Conservation (phyloP, 1,284 basidiomycete species). For the Rhodotorula sp. region DNA sequence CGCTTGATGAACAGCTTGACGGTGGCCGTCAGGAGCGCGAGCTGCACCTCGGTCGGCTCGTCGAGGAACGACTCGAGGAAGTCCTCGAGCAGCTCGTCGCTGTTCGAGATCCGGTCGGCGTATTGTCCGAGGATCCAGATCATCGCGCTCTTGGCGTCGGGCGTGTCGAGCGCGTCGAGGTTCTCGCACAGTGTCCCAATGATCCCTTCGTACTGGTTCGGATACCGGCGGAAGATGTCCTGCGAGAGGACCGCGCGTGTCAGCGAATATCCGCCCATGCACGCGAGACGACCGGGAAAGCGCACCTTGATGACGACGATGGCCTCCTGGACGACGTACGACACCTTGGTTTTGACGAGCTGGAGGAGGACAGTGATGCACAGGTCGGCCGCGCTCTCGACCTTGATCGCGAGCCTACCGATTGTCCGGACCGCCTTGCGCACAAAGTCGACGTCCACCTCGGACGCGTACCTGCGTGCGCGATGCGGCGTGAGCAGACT, state of each 20-base stretch:
- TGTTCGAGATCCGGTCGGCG: conserved; percentile 92
- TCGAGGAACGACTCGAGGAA: conserved; percentile 89
- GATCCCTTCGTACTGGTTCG: conserved; percentile 92
- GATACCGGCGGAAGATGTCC: conserved; percentile 96
- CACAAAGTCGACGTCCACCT: conserved; percentile 97
- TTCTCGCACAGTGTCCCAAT: conserved; percentile 91
- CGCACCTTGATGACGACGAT: conserved; percentile 83
- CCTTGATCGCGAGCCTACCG: conserved; percentile 95
- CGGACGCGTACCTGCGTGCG: conserved; percentile 80
- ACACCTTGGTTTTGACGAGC: conserved; percentile 89
- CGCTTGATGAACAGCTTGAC: conserved; percentile 98
- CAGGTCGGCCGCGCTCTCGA: conserved; percentile 80
- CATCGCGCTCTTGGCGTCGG: conserved; percentile 94
- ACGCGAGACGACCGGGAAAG: not conserved
- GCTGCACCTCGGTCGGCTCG: conserved; percentile 90
- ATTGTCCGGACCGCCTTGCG: conserved; percentile 96
- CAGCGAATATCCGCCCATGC: not conserved
- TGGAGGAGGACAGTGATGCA: conserved; percentile 86
- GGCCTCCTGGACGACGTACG: conserved; percentile 96
- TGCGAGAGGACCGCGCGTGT: not conserved
- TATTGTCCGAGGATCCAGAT: conserved; percentile 99
- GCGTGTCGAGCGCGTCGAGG: conserved; percentile 88
- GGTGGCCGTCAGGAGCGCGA: conserved; percentile 88
- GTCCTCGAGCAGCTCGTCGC: conserved; percentile 91
- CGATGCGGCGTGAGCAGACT: not conserved